Evolutionary conservation across 192 early-diverging fungal species (phyloP).

Genomic region (Backusella mclennaniae): DNA sequence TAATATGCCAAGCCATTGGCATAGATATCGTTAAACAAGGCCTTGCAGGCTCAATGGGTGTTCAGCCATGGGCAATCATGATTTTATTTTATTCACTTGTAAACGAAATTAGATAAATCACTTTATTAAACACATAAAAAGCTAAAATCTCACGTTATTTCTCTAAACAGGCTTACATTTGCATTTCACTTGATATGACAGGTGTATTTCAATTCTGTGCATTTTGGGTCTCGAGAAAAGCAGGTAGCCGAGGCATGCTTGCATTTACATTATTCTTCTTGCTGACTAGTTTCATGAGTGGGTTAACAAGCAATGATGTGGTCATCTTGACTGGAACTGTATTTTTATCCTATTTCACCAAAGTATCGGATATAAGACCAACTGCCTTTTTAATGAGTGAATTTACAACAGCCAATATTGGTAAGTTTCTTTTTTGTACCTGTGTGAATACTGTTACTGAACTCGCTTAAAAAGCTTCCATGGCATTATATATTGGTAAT

Average conservation of each 20-base stretch:
- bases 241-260: conserved; percentile 52
- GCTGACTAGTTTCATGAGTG: conserved; percentile 70
- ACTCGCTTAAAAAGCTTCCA: conserved; percentile 49
- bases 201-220: conserved; percentile 77
- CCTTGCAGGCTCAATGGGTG: conserved; percentile 56
- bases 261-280: conserved; percentile 71
- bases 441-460: neutral
- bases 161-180: conserved; percentile 67
- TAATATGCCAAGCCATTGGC: conserved; percentile 54
- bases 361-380: conserved; percentile 57
- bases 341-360: conserved; percentile 74
- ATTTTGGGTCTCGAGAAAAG: conserved; percentile 67
- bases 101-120: neutral
- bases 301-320: conserved; percentile 80
- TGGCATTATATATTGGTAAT: conserved; percentile 87
- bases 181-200: conserved; percentile 80
- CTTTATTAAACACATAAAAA: neutral
- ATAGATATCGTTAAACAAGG: conserved; percentile 45
- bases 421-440: conserved; percentile 26
- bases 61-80: conserved; percentile 81
- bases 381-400: conserved; percentile 74
- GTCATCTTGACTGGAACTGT: conserved; percentile 80
- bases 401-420: conserved; percentile 75
- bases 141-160: neutral
- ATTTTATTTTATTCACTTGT: conserved; percentile 78